phyloP scores from a whole-genome alignment of 345 rosid genomes.

The Microthlaspi erraticum region DNA sequence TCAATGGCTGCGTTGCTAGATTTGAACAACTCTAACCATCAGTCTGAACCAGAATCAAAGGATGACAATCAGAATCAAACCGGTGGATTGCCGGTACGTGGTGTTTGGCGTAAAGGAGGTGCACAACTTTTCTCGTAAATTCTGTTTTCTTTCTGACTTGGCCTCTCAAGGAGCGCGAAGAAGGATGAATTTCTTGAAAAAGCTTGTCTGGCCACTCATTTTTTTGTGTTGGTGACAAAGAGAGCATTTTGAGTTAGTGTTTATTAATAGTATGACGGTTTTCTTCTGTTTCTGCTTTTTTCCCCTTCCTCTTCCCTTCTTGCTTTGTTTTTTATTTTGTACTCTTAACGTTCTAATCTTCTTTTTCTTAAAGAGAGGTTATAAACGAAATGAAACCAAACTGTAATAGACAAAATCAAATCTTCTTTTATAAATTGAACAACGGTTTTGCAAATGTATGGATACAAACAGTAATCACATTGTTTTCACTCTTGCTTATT shows the following conservation, averaged over 20 bases:
- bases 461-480: background rate
- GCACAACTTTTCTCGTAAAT: constrained; percentile 56
- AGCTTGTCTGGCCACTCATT: background rate
- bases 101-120: constrained; percentile 77
- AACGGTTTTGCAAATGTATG: background rate
- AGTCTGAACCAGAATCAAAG: constrained; percentile 48
- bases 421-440: background rate
- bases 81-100: constrained; percentile 57
- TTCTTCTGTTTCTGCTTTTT: background rate
- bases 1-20: constrained; percentile 71
- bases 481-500: background rate
- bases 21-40: constrained; percentile 49
- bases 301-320: background rate
- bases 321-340: background rate
- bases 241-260: background rate
- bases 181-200: background rate
- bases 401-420: background rate
- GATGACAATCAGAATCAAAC: constrained; percentile 32
- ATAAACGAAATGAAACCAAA: background rate
- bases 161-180: background rate
- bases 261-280: background rate
- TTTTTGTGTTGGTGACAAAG: background rate
- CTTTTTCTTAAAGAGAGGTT: background rate
- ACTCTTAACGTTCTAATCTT: background rate
- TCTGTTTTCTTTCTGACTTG: rapidly evolving